These are phyloP conservation scores for Gossypium laxum DNA, from an alignment of 441 rosid genomes.

Conservation along the genomic window DNA sequence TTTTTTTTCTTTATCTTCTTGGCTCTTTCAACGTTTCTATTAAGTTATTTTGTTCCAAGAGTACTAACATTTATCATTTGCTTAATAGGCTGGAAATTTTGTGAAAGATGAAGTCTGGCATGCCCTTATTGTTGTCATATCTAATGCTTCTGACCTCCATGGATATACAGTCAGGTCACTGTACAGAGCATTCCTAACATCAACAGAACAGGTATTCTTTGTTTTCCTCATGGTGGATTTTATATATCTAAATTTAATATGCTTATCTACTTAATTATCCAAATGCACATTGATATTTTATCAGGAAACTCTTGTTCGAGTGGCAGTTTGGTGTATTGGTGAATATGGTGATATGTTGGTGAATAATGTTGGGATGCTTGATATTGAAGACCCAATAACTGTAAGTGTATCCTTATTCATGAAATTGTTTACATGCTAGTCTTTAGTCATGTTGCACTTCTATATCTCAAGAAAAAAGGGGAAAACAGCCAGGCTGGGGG, in stretches of 20 bases:
- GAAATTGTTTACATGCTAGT: conserved; percentile 12
- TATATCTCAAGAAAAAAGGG: neutral
- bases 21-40: neutral
- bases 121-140: conserved; percentile 76
- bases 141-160: conserved; percentile 92
- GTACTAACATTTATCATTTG: conserved; percentile 29
- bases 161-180: conserved; percentile 87
- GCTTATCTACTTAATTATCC: conserved; percentile 20
- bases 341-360: conserved; percentile 96
- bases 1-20: neutral
- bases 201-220: conserved; percentile 65
- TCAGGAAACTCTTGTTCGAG: conserved; percentile 88
- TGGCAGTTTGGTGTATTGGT: conserved; percentile 97
- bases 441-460: conserved; percentile 4
- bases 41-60: conserved; percentile 15
- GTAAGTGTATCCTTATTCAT: conserved; percentile 37
- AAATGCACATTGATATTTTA: conserved; percentile 14
- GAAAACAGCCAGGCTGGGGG: neutral
- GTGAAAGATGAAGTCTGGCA: conserved; percentile 98
- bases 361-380: conserved; percentile 74
- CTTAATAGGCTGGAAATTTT: conserved; percentile 92
- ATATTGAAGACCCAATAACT: conserved; percentile 73
- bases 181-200: conserved; percentile 62
- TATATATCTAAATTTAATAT: conserved; percentile 1
- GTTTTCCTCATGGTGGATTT: conserved; percentile 11